Percentiles rank a stretch among this genome's conserved stretches.
Evolutionary conservation across 768 basidiomycete genomes (phyloP).

Genomic region (Collybiopsis luxurians): DNA sequence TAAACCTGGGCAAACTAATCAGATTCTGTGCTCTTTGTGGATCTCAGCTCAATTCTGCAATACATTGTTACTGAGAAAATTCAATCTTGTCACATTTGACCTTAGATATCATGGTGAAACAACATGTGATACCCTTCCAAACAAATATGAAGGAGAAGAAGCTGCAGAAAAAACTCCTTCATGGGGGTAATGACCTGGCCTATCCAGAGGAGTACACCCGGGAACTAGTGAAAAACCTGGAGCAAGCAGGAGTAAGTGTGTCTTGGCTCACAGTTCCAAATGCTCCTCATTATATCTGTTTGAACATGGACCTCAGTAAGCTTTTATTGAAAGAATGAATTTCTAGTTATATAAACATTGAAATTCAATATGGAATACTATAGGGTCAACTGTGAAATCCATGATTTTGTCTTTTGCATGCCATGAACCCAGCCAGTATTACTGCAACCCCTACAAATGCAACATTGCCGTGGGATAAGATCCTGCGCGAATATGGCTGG

Average conservation of each 20-base stretch:
- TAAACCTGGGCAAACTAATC: neutral
- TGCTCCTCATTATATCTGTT: constrained; percentile 19
- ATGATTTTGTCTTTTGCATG: neutral
- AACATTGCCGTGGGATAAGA: neutral
- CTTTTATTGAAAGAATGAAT: too few species aligned
- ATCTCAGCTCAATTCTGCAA: constrained; percentile 9
- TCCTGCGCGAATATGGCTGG: constrained; percentile 1
- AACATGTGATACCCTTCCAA: constrained; percentile 21
- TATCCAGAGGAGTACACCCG: constrained; percentile 12
- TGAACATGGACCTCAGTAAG: constrained; percentile 15
- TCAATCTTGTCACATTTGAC: constrained; percentile 36
- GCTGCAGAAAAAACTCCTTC: constrained; percentile 23
- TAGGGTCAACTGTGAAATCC: constrained; percentile 1
- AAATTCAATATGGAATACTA: too few species aligned
- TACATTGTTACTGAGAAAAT: constrained; percentile 29
- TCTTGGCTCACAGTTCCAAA: constrained; percentile 11
- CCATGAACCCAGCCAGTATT: neutral
- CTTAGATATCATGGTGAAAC: constrained; percentile 31
- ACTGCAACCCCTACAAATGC: neutral
- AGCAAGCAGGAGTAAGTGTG: constrained; percentile 15
- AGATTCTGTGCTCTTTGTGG: neutral
- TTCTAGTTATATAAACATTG: too few species aligned
- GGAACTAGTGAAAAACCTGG: constrained; percentile 16
- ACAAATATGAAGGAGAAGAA: constrained; percentile 24
- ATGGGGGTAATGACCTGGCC: constrained; percentile 23